Conservation (phyloP, 208 protist genomes). For the Leishmania aethiopica region DNA sequence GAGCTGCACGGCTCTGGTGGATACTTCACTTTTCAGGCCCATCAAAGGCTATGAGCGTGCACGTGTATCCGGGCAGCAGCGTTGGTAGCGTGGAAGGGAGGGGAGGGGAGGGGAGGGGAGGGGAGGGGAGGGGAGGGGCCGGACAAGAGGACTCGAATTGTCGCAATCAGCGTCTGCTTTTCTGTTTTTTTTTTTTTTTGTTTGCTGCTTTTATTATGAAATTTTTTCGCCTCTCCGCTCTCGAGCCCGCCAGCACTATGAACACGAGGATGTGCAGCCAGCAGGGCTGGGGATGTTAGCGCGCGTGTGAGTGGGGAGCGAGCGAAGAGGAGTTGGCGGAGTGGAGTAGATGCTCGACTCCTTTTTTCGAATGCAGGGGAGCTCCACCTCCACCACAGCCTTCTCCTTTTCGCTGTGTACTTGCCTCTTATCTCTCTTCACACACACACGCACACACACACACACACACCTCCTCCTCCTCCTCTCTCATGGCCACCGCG, state of each 20-base stretch:
- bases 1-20: neutral
- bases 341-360: neutral
- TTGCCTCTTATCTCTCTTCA: neutral
- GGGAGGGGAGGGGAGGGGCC: neutral
- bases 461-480: too few species aligned
- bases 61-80: neutral
- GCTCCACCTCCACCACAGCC: neutral
- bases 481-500: too few species aligned
- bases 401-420: neutral
- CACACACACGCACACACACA: too few species aligned
- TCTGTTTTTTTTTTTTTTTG: neutral
- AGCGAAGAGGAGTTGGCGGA: neutral
- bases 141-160: neutral
- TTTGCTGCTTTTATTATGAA: neutral
- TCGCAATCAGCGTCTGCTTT: neutral
- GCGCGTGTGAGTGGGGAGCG: too few species aligned
- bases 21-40: neutral
- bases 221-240: neutral
- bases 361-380: neutral
- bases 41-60: neutral
- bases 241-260: neutral
- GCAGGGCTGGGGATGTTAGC: neutral
- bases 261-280: too few species aligned
- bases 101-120: neutral
- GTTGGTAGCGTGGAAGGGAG: too few species aligned